phyloP scores from a whole-genome alignment of 208 protist genomes.

The Perkinsela sp. region DNA sequence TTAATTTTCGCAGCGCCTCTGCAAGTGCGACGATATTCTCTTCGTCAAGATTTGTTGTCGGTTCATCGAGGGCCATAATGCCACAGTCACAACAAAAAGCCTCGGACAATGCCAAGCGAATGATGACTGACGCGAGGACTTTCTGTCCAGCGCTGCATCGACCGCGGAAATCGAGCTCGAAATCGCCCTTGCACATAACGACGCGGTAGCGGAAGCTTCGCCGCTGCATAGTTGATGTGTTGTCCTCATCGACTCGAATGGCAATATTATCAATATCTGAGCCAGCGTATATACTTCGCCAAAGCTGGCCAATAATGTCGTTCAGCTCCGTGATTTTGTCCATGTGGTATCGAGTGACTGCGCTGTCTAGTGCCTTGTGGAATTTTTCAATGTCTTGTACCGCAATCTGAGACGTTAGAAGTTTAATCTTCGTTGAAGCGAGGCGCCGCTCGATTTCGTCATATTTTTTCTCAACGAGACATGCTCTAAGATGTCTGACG shows the following conservation, averaged over 20 bases:
- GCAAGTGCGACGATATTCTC: slow-evolving; percentile 58
- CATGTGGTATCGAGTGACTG: slow-evolving; percentile 85
- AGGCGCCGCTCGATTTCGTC: slow-evolving; percentile 48
- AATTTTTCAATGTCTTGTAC: slow-evolving; percentile 64
- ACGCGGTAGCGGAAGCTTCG: slow-evolving; percentile 70
- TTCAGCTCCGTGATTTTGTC: slow-evolving; percentile 97
- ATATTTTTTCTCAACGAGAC: slow-evolving; percentile 38
- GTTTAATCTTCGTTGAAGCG: slow-evolving; percentile 51
- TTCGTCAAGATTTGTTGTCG: slow-evolving; percentile 95
- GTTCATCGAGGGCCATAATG: slow-evolving; percentile 97
- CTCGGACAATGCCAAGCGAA: slow-evolving; percentile 93
- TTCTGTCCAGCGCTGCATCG: slow-evolving; percentile 91
- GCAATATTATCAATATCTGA: slow-evolving; percentile 90
- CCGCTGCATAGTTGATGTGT: slow-evolving; percentile 17
- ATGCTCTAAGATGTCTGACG: slow-evolving; percentile 14
- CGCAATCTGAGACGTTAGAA: slow-evolving; percentile 48
- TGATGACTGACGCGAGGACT: slow-evolving; percentile 91
- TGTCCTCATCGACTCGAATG: slow-evolving; percentile 72
- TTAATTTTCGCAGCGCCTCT: slow-evolving; percentile 37
- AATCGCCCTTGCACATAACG: slow-evolving; percentile 77
- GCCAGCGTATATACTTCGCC: slow-evolving; percentile 85
- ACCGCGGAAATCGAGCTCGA: slow-evolving; percentile 89
- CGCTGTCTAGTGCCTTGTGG: slow-evolving; percentile 61
- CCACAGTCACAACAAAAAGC: slow-evolving; percentile 95
- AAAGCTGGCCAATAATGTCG: slow-evolving; percentile 81